A percentile compares a stretch with the other conserved stretches of the same genome.
These are phyloP conservation scores for sweet orange (Citrus sinensis) DNA, from an alignment of 345 rosid genomes.

Conservation along the genomic window DNA sequence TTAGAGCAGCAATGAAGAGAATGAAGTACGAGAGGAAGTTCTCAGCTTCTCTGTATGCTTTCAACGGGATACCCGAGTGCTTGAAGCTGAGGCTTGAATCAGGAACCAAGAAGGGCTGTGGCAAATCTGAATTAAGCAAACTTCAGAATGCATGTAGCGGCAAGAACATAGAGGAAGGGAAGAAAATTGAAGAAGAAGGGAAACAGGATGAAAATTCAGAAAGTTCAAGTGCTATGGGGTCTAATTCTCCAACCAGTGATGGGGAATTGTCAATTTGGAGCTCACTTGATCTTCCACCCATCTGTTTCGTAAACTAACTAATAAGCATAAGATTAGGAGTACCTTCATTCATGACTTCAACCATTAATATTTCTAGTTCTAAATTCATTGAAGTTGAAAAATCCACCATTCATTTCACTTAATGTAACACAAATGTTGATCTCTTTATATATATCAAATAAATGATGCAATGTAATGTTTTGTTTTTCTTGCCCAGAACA, in stretches of 20 bases:
- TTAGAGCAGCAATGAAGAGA: slow-evolving; percentile 54
- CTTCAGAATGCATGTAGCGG: slow-evolving; percentile 36
- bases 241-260: slow-evolving; percentile 14
- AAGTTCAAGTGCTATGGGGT: slow-evolving; percentile 12
- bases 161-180: slow-evolving; percentile 26
- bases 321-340: neutral
- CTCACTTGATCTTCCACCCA: slow-evolving; percentile 63
- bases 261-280: slow-evolving; percentile 54
- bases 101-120: slow-evolving; percentile 19
- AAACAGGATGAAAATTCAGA: slow-evolving; percentile 19
- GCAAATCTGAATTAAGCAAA: slow-evolving; percentile 25
- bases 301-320: slow-evolving; percentile 51
- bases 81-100: slow-evolving; percentile 38
- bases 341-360: neutral
- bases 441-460: neutral
- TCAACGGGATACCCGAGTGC: slow-evolving; percentile 59
- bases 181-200: slow-evolving; percentile 13
- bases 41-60: slow-evolving; percentile 65
- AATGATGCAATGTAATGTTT: neutral
- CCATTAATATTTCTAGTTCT: neutral
- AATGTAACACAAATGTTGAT: neutral
- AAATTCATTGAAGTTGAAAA: neutral
- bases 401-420: slow-evolving; percentile 5
- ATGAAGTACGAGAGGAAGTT: slow-evolving; percentile 59
- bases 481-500: neutral